Base-by-base conservation (phyloP, 768 basidiomycete genomes). In the Austroboletus festivus region DNA sequence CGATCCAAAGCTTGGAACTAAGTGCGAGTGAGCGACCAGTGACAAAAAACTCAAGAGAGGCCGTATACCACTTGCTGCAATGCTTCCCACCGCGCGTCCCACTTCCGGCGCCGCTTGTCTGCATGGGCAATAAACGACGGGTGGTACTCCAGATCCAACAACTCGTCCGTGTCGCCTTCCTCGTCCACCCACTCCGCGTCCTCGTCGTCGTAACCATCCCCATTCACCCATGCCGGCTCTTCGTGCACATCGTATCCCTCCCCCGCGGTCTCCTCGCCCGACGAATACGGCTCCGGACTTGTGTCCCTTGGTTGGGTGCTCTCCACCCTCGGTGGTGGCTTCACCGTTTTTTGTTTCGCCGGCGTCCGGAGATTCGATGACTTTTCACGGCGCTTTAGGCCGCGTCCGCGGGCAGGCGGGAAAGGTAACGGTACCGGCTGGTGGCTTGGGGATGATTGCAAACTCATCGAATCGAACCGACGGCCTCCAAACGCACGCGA, bases 241-340 rank as follows among this genome's bases (percentile, higher is more conserved):
- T 74, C 74, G 15, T 63, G 61, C 16, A 64, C 67, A 9, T 70
- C 70, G 48, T 67, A 71, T 16, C 70, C 79, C 59, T 88, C 88
- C 0, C 86, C 88, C 1, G 86, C 86, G 1, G 85, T 89, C 65
- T 88, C 86, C 61, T 90, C 88, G 1, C 86, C 86, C 16, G 80
- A 83, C 1, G 83, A 82, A 10, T 82, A 84, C 38, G 79, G 76
- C 68, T 89, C 88, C 0, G 86, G 87, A 53, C 83, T 88, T 11
- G 87, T 89, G 55, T 90, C 88, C 35, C 87, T 71, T 7, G 88
- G 87, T 57, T 89, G 86, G 0, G 88, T 91, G 56, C 86, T 89
- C 57, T 89, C 85, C 16, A 90, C 88, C 12, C 88, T 74, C 10
- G 85, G 86, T 1, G 88, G 88, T 1, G 82, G 84, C 59, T 82